These are phyloP conservation scores for Piper betle DNA, from an alignment of 164 flowering plant species.

Conservation along the genomic window DNA sequence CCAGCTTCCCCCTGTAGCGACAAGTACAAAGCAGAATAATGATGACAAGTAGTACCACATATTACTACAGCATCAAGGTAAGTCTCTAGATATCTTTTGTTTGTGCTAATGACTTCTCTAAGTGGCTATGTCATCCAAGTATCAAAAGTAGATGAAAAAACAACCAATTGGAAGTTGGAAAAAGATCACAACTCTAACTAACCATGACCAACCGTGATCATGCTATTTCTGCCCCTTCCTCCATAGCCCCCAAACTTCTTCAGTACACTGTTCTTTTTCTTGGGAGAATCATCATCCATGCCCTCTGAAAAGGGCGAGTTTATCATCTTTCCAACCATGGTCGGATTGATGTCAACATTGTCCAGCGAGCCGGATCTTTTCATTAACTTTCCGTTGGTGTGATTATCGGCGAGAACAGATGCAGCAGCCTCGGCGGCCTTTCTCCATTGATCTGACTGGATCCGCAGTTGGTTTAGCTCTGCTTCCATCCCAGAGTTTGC, in stretches of 20 bases:
- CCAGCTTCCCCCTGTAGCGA: no score
- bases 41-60: no score
- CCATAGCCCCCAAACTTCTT: slow-evolving; percentile 88
- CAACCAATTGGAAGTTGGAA: neutral
- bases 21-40: no score
- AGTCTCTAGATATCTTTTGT: no score
- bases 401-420: slow-evolving; percentile 48
- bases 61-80: no score
- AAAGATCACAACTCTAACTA: neutral
- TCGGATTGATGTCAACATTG: slow-evolving; percentile 21
- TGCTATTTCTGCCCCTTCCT: slow-evolving; percentile 62
- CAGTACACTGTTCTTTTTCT: slow-evolving; percentile 79
- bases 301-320: slow-evolving; percentile 54
- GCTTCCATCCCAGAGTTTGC: slow-evolving; percentile 64
- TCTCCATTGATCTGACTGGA: slow-evolving; percentile 95
- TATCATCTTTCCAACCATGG: slow-evolving; percentile 21
- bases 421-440: slow-evolving; percentile 99
- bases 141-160: neutral
- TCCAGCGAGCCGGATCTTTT: slow-evolving; percentile 65
- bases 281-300: slow-evolving; percentile 53
- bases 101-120: no score
- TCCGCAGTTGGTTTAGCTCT: slow-evolving; percentile 72
- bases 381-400: slow-evolving; percentile 39
- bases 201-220: neutral
- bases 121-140: neutral